Evolutionary conservation across 805 yeast genomes (phyloP), one percentile per base, ranked within the genome.

Genomic region (Torulaspora quercuum): DNA sequence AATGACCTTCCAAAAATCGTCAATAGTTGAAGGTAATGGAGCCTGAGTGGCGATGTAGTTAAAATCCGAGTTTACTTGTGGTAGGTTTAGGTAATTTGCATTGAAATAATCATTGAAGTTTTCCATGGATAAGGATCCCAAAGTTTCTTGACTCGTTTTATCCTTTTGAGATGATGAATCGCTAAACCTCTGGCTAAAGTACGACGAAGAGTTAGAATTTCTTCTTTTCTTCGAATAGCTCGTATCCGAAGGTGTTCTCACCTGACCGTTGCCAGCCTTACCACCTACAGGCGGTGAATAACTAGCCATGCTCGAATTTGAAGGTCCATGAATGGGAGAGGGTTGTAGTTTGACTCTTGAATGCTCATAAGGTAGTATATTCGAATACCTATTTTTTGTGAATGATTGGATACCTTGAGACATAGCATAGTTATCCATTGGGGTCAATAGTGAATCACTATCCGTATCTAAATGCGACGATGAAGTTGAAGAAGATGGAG

Each of bases 1-100:
- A 0, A 85, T 75, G 57, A 87, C 84, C 46, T 78, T 82, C 95
- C 96, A 90, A 54, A 92, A 90, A 58, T 90, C 96, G 21, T 81
- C 83, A 27, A 81, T 70, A 0, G 97, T 90, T 13, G 75, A 70
- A 3, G 68, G 69, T 27, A 84, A 57, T 2, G 98, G 98, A 1
- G 96, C 98, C 56, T 90, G 96, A 1, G 95, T 76, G 0, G 95
- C 96, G 44, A 89, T 83, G 52, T 82, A 83, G 24, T 68, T 54
- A 55, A 48, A 63, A 38, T 55, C 53, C 3, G 45, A 65, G 53
- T 53, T 69, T 49, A 59, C 68, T 49, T 53, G 70, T 52, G 48
- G 68, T 40, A 64, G 50, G 19, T 45, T 51, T 14, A 84, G 61
- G 59, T 84, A 82, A n/a, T 89, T 84, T 0, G 97, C 97, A 59